A percentile compares a stretch with the other conserved stretches of the same genome.
Conservation (phyloP, 345 rosid species). For the Moringa oleifera region DNA sequence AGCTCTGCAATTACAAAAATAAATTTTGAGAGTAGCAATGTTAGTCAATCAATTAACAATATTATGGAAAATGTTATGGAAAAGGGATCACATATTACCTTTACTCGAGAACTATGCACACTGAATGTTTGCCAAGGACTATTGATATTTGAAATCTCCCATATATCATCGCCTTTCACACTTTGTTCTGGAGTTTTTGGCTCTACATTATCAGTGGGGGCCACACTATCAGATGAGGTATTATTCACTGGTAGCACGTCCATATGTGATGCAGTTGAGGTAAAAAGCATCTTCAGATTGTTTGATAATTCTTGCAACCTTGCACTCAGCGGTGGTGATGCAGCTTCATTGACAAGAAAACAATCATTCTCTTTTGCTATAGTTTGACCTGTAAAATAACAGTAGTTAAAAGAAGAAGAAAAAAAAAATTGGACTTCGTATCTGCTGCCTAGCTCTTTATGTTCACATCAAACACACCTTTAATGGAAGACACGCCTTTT, state of each 20-base stretch:
- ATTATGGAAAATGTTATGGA: background rate
- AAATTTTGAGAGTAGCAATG: background rate
- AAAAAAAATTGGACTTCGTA: background rate
- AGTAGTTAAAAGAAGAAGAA: background rate
- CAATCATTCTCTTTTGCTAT: slow-evolving; percentile 45
- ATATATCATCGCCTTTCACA: slow-evolving; percentile 10
- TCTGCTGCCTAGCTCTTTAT: background rate
- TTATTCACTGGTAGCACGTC: slow-evolving; percentile 24
- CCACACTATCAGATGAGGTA: slow-evolving; percentile 3
- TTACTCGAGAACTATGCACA: slow-evolving; percentile 34
- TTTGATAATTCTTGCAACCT: slow-evolving; percentile 50
- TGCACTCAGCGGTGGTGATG: slow-evolving; percentile 52
- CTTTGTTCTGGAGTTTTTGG: slow-evolving; percentile 44
- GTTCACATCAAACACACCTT: slow-evolving; percentile 27
- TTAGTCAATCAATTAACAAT: background rate
- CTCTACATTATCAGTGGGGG: slow-evolving; percentile 25
- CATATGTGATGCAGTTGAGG: slow-evolving; percentile 26
- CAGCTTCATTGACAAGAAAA: slow-evolving; percentile 20
- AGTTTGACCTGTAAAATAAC: slow-evolving; percentile 21
- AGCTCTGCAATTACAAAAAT: slow-evolving; percentile 34
- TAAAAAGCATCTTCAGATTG: slow-evolving; percentile 41
- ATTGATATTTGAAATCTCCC: slow-evolving; percentile 16
- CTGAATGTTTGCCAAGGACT: slow-evolving; percentile 52
- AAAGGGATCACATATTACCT: slow-evolving; percentile 30
- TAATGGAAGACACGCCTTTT: slow-evolving; percentile 15